A percentile compares a stretch with the other conserved stretches of the same genome.
These are phyloP conservation scores for Entomortierella parvispora DNA, from an alignment of 192 early-diverging fungal genomes.

Conservation along the genomic window DNA sequence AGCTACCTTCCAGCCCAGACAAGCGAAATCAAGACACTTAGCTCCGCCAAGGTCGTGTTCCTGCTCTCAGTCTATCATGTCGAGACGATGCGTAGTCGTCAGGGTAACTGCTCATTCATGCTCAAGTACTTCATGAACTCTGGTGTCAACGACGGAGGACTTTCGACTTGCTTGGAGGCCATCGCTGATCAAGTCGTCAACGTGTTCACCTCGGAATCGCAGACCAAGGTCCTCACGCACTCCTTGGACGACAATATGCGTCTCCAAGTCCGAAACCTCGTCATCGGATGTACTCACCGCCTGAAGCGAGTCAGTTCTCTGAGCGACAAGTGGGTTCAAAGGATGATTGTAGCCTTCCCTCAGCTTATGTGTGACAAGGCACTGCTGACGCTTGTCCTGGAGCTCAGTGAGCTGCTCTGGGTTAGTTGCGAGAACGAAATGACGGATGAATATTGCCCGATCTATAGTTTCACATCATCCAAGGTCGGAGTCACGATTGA, in stretches of 20 bases:
- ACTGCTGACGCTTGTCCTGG: constrained; percentile 77
- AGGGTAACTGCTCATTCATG: constrained; percentile 77
- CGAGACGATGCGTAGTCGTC: constrained; percentile 78
- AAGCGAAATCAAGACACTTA: constrained; percentile 65
- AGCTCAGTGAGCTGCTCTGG: constrained; percentile 87
- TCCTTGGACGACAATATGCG: constrained; percentile 61
- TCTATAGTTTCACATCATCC: constrained; percentile 73
- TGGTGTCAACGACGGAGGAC: constrained; percentile 78
- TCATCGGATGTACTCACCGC: constrained; percentile 75
- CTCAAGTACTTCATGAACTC: constrained; percentile 89
- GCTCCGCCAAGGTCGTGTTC: constrained; percentile 82
- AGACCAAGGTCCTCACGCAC: constrained; percentile 58
- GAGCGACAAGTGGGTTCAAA: constrained; percentile 70
- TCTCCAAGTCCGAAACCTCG: constrained; percentile 68
- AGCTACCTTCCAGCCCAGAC: constrained; percentile 66
- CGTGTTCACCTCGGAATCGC: constrained; percentile 62
- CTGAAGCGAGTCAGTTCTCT: constrained; percentile 74
- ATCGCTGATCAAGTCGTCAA: constrained; percentile 75
- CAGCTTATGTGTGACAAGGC: constrained; percentile 81
- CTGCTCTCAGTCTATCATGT: constrained; percentile 86
- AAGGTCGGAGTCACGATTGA: constrained; percentile 72
- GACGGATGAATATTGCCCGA: constrained; percentile 80
- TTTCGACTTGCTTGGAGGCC: constrained; percentile 79
- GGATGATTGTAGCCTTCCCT: constrained; percentile 72
- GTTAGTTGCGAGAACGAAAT: constrained; percentile 79